Evolutionary conservation across 441 rosid species (phyloP), one percentile per base, ranked within the genome.

Genomic region (Francoa sonchifolia): DNA sequence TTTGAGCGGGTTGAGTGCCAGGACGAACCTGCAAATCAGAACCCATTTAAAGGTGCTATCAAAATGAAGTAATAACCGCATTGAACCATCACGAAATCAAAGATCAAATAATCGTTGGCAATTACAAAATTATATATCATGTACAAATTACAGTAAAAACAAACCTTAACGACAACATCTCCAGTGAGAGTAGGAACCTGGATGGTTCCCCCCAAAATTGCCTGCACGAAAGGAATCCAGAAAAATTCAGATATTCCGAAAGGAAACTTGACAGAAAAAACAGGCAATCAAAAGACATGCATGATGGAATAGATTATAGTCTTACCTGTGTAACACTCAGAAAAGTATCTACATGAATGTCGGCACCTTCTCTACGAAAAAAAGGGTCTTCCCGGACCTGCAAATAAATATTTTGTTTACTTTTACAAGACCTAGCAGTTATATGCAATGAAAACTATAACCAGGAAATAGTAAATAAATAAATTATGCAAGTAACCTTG

Each of bases 1-100:
- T 93, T 63, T 93, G 99, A 52, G 97, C 93, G 39, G 97, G 94
- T 60, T 93, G 99, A 43, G 93, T 79, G 44, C 99, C 99, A 42
- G 97, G 67, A 11, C 94, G 90, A 45, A 93, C 87, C 98, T 89
- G 69, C 43, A 62, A 54, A 41, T 10, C 42, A 19, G 41, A 35
- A 49, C 33, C 41, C 40, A 20, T 17, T 49, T 32, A 30, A 17
- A 6, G 18, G 30, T 28, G 11, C 25, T 18, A 39, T 19, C 30
- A 28, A 30, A 5, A 33, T 17, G 19, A 1, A 49, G 12, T 30
- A 2, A 30, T 15, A 30, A 30, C n/a, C 14, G 12, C 2, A 13
- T 30, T 10, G 14, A 8, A 31, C 1, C 15, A 31, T 2, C 3
- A 4, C 11, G 1, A 11, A 31, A 33, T 11, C 12, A 36, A 19